These are phyloP conservation scores for Thalassia testudinum DNA, from an alignment of 116 monocot species.

Conservation along the genomic window DNA sequence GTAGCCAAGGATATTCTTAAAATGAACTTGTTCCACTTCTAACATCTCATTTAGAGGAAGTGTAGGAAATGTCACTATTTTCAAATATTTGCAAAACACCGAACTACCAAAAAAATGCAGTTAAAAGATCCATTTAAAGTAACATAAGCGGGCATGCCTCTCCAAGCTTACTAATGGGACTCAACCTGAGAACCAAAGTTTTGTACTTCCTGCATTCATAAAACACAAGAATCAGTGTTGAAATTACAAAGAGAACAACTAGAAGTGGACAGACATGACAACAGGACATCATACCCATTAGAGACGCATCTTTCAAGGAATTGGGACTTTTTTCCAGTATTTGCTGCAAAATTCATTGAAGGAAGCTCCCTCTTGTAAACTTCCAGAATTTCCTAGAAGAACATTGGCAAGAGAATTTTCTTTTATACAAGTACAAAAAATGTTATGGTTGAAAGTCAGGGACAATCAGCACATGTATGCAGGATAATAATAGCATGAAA, in stretches of 20 bases:
- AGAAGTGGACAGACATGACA: background rate
- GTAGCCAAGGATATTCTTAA: too few relatives aligned
- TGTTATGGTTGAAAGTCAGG: too few relatives aligned
- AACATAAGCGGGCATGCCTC: constrained; percentile 25
- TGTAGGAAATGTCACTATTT: too few relatives aligned
- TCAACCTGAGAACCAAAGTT: constrained; percentile 42
- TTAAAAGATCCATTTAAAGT: too few relatives aligned
- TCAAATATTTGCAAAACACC: too few relatives aligned
- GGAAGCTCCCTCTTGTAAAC: constrained; percentile 59
- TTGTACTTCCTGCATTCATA: constrained; percentile 39
- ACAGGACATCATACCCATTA: constrained; percentile 28
- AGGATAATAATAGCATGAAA: too few relatives aligned
- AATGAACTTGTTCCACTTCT: too few relatives aligned
- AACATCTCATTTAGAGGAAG: too few relatives aligned
- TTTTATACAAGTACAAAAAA: too few relatives aligned
- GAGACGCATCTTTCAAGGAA: constrained; percentile 61
- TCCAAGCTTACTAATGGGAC: constrained; percentile 8
- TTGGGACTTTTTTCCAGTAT: constrained; percentile 53
- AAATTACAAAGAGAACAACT: too few relatives aligned
- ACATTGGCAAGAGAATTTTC: background rate
- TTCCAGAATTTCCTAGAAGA: constrained; percentile 37
- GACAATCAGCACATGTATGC: too few relatives aligned
- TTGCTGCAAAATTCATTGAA: constrained; percentile 72
- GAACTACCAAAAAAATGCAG: too few relatives aligned
- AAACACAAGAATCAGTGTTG: background rate